phyloP scores from a whole-genome alignment of 2,329 filamentous ascomycete genomes.

The Proliferodiscus dingleyae region DNA sequence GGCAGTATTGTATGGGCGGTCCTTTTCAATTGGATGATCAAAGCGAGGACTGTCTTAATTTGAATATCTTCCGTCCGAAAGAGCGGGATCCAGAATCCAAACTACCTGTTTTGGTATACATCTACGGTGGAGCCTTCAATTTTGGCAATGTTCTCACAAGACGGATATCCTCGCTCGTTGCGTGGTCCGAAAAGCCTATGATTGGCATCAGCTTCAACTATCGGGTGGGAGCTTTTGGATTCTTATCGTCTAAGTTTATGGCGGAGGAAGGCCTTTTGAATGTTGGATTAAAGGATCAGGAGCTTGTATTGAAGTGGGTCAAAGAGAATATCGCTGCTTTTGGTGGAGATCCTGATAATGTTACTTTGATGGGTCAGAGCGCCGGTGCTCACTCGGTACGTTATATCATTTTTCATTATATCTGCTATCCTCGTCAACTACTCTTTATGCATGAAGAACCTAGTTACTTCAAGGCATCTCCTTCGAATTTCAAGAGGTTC shows the following conservation, averaged over 20 bases:
- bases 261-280: conserved; percentile 55
- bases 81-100: conserved; percentile 20
- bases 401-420: conserved; percentile 6
- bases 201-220: conserved; percentile 59
- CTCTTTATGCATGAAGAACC: no score
- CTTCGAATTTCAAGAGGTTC: no score
- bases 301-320: conserved; percentile 55
- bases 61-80: conserved; percentile 43
- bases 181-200: conserved; percentile 46
- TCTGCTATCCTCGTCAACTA: background rate
- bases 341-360: conserved; percentile 52
- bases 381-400: conserved; percentile 58
- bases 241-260: conserved; percentile 55
- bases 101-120: conserved; percentile 52
- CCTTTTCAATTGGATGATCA: conserved; percentile 4
- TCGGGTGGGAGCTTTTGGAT: conserved; percentile 62
- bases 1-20: conserved; percentile 27
- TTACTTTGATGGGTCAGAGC: conserved; percentile 58
- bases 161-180: conserved; percentile 52
- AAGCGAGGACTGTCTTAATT: conserved; percentile 48
- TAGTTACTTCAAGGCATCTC: no score
- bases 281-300: conserved; percentile 59
- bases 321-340: conserved; percentile 53
- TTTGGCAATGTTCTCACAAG: conserved; percentile 38
- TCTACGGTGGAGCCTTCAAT: conserved; percentile 62